These are phyloP conservation scores for Bolboschoenus planiculmis DNA, from an alignment of 176 grass and related monocot species.

Conservation along the genomic window DNA sequence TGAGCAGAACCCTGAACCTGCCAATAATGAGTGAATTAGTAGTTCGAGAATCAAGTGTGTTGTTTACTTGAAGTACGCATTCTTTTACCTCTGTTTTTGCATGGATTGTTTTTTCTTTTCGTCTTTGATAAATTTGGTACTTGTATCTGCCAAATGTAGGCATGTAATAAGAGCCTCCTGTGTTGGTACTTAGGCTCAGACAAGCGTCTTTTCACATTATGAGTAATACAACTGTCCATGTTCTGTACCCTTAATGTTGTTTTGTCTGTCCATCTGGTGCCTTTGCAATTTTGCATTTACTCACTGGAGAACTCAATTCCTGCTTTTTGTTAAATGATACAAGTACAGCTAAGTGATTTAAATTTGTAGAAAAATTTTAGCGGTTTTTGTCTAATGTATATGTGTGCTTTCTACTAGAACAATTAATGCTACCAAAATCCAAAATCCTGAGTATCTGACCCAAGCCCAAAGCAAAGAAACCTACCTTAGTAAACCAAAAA, in stretches of 20 bases:
- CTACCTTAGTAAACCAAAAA: neutral
- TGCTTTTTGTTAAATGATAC: neutral
- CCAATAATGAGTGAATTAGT: neutral
- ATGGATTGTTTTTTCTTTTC: neutral
- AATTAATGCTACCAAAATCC: neutral
- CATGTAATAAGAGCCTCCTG: constrained; percentile 15
- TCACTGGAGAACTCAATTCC: neutral
- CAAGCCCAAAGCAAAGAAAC: neutral
- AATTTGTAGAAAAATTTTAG: neutral
- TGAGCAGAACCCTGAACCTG: neutral
- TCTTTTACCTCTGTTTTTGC: neutral
- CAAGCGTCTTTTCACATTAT: neutral
- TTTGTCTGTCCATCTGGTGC: neutral
- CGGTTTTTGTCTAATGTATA: neutral
- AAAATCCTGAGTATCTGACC: no score
- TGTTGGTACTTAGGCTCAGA: constrained; percentile 19
- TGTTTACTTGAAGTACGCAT: neutral
- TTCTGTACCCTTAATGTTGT: neutral
- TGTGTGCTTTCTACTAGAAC: neutral
- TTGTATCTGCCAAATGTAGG: neutral
- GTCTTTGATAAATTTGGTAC: neutral
- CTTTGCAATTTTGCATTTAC: neutral
- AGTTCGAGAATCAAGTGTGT: neutral
- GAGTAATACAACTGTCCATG: constrained; percentile 12
- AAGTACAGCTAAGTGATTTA: neutral